Evolutionary conservation across 495 filamentous ascomycete species (phyloP), one percentile per base, ranked within the genome.

Genomic region (Daldinia childiae): DNA sequence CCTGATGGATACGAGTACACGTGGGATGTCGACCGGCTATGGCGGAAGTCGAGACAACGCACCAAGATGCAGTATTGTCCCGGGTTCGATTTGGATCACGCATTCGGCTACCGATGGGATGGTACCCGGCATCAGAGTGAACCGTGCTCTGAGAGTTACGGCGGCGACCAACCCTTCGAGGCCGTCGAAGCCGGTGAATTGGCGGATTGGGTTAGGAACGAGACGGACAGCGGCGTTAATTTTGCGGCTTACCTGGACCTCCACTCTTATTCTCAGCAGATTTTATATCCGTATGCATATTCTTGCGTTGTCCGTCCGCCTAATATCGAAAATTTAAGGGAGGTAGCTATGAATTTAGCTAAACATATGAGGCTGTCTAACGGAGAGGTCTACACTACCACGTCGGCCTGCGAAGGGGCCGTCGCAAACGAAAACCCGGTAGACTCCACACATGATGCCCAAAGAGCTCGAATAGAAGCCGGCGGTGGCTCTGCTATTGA

Each of bases 211-310:
- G 92, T 91, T 0, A 87, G 85, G 69, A 97, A 97, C 73, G 88
- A 97, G 77, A 94, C 92, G 0, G 83, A 89, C 14, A 88, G 92
- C 75, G 87, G 88, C 36, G 86, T 87, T 12, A 84, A 90, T 30
- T 91, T 99, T 66, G 87, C 93, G 14, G 93, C 89, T 2, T 92
- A 97, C 64, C 80, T 99, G 19, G 95, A 99, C 79, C 83, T 99
- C 30, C 95, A 99, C 76, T 95, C 92, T 27, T 99, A 99, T 80
- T 95, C 93, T 19, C 95, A 99, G 80, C 92, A 98, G 80, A 90
- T 99, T 29, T 84, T 98, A 9, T 97, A 95, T 76, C 95, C 95
- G 0, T 98, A 95, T 79, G 89, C 93, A 1, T 97, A 91, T 80
- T 91, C 90, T 32, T 99, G 95, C 81, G 81, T 83, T 6, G 81